phyloP scores from a whole-genome alignment of 1,284 basidiomycete species.

The Rhodotorula sp. region DNA sequence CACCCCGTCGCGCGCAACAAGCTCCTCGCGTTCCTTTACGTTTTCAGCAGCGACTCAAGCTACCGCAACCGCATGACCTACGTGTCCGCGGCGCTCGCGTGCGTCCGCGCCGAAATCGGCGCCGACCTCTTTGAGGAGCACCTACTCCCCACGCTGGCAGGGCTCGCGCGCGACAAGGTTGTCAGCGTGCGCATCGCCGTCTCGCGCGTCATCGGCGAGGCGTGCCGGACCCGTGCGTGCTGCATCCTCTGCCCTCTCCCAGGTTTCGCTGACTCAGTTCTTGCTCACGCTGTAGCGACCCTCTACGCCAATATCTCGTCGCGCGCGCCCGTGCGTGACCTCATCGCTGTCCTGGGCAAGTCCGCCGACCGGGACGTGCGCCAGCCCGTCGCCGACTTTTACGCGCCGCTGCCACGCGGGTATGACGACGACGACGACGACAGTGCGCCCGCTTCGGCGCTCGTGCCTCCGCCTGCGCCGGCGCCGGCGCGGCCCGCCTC shows the following conservation, averaged over 20 bases:
- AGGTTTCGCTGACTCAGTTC: too few relatives aligned
- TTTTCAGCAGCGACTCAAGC: conserved; percentile 23
- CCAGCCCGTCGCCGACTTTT: conserved; percentile 35
- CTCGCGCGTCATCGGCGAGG: conserved; percentile 65
- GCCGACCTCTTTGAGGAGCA: conserved; percentile 59
- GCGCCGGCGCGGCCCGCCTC: too few relatives aligned
- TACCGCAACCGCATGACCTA: conserved; percentile 29
- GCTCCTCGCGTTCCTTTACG: conserved; percentile 29
- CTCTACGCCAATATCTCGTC: conserved; percentile 47
- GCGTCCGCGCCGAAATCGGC: conserved; percentile 44
- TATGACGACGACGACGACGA: neutral
- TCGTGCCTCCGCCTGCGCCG: too few relatives aligned
- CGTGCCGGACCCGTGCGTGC: conserved; percentile 56
- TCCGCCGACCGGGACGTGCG: conserved; percentile 47
- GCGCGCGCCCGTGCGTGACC: conserved; percentile 42
- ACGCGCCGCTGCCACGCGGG: neutral
- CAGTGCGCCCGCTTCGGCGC: neutral
- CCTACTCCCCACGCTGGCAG: conserved; percentile 63
- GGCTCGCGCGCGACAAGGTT: conserved; percentile 68
- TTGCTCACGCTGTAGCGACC: neutral
- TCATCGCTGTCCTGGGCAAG: conserved; percentile 43
- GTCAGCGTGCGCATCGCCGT: conserved; percentile 85
- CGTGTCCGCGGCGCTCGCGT: conserved; percentile 44
- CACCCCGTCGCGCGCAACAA: conserved; percentile 14
- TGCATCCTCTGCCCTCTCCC: neutral